Base-by-base conservation (phyloP, 257 asterid species). In the Penstemon newberryi region DNA sequence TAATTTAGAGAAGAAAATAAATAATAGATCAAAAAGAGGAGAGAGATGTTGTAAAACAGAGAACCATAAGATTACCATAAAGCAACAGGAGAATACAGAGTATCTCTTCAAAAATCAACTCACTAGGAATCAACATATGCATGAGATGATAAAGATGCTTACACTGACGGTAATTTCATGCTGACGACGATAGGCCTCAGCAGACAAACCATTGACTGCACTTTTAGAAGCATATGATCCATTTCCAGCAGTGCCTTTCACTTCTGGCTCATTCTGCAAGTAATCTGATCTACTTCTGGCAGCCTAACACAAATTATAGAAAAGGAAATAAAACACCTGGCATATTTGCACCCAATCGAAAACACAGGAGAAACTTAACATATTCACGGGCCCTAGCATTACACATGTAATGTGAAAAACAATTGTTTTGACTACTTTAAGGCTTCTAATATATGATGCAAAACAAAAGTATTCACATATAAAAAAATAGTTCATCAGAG, bases 91-190 rank as follows among this genome's bases (percentile, higher is more conserved):
- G 33, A 25, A 25, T 25, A 25, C 33, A 25, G 33, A 25, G 2
- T 25, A 25, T 25, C 33, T 25, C 33, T 25, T 55, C 12, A 55
- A 63, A 67, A 8, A n/a, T 46, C 8, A 10, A 55, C 8, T 18
- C 8, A 37, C 43, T 45, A 25, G 10, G 19, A 25, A 63, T 69
- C 41, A 15, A 6, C 19, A 66, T 8, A 63, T 46, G 43, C 55
- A 50, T 5, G 41, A 33, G 8, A 43, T 52, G 52, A 55, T 33
- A 61, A 0, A 69, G 75, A 71, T 63, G 62, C 96, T 82, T 80
- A 91, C 99, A 3, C 87, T 71, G 15, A 94, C 96, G 54, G 91
- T 70, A 71, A 94, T 91, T 81, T 94, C 99, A 79, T 94, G 97
- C 70, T 60, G 82, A 12, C 73, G 82, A 18, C 96, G 83, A 77